Percentiles rank a stretch among this genome's conserved stretches.
Evolutionary conservation across 2,329 filamentous ascomycete genomes (phyloP).

Genomic region (Diaporthe caulivora): DNA sequence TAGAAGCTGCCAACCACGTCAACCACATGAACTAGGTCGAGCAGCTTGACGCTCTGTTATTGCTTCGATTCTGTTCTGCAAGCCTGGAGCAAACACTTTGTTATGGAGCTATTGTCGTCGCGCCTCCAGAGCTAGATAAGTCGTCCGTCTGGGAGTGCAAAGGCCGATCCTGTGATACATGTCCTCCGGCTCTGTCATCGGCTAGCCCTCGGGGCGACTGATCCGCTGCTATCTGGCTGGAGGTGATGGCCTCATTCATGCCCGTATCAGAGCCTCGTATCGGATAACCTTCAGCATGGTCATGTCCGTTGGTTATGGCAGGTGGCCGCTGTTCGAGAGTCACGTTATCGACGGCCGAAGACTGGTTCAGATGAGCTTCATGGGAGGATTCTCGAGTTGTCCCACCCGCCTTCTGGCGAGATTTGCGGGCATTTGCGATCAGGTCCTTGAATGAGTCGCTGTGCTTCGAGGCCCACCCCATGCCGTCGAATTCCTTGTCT

Average conservation of each 20-base stretch:
- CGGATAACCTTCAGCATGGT: not conserved
- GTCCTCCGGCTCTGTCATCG: not conserved
- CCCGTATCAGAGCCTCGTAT: conserved; percentile 3
- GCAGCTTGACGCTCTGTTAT: not conserved
- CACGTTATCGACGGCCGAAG: not conserved
- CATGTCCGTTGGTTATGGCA: not conserved
- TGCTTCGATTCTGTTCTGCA: not conserved
- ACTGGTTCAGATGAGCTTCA: not conserved
- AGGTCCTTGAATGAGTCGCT: conserved; percentile 81
- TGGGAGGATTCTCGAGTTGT: not conserved
- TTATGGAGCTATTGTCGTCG: conserved; percentile 3
- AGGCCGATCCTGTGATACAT: not conserved
- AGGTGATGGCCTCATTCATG: not conserved
- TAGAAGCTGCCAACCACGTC: not conserved
- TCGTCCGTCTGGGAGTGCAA: not conserved
- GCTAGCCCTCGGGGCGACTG: not conserved
- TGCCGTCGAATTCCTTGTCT: conserved; percentile 89
- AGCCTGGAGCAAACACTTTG: not conserved
- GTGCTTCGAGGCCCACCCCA: conserved; percentile 80
- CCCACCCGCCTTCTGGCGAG: conserved; percentile 47
- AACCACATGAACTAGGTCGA: not conserved
- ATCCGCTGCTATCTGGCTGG: conserved; percentile 7
- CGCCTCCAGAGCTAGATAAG: conserved; percentile 2
- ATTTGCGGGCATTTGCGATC: conserved; percentile 78
- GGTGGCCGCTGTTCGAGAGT: not conserved